These are phyloP conservation scores for Jamesozyma rosinii DNA, from an alignment of 805 yeast species.

Conservation along the genomic window DNA sequence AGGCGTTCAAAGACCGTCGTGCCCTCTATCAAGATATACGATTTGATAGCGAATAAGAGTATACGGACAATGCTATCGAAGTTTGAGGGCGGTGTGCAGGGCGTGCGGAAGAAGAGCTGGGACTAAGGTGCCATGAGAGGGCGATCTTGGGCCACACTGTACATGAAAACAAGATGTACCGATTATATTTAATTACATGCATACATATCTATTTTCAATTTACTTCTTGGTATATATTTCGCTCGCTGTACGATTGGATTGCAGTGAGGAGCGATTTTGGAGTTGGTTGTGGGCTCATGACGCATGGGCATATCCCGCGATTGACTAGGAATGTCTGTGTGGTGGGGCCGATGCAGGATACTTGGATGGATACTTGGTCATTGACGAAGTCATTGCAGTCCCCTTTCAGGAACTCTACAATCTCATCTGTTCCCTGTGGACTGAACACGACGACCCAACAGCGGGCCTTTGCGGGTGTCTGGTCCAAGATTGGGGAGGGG, in stretches of 20 bases:
- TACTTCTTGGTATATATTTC: not conserved
- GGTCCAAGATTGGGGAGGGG: not conserved
- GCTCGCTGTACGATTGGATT: conserved; percentile 7
- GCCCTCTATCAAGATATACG: conserved; percentile 27
- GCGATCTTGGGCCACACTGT: too few relatives aligned
- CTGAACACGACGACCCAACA: conserved; percentile 82
- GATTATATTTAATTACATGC: not conserved
- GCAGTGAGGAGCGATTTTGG: conserved; percentile 47
- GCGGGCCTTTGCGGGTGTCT: not conserved
- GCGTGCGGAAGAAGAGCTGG: conserved; percentile 20
- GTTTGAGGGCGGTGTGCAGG: conserved; percentile 30
- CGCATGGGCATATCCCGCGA: conserved; percentile 47
- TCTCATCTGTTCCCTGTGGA: conserved; percentile 73
- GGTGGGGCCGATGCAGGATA: conserved; percentile 91
- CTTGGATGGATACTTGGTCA: conserved; percentile 4
- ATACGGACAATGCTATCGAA: conserved; percentile 23
- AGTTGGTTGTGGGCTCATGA: conserved; percentile 66
- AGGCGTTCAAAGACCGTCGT: conserved; percentile 26
- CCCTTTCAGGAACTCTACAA: conserved; percentile 40
- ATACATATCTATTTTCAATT: not conserved
- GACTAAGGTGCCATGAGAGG: too few relatives aligned
- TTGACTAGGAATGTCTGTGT: conserved; percentile 54
- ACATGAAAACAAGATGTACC: too few relatives aligned
- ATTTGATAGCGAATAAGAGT: conserved; percentile 17
- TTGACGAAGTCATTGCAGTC: conserved; percentile 21